Base-by-base conservation (phyloP, 2,329 filamentous ascomycete species). In the Fusarium duplospermum region DNA sequence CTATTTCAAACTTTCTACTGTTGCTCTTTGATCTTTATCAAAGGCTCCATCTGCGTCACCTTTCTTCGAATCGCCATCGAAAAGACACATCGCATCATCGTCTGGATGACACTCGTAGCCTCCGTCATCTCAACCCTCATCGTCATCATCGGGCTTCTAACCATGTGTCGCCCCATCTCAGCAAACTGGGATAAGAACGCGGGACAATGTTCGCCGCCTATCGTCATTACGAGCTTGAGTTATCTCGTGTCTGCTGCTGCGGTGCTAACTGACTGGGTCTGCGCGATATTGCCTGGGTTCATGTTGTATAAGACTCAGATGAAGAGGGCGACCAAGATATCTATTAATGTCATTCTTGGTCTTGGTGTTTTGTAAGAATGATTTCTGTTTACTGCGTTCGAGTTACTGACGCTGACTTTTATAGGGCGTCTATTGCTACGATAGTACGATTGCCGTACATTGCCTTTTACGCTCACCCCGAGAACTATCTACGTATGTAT, bases 261-360 rank as follows among this genome's bases (percentile, higher is more conserved):
- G 1, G 70, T 75, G 0, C 13, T 62, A 0, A 70, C 61, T 4
- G 73, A 76, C 7, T 76, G 65, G 65, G 33, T 31, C 0, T 75
- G 73, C 13, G 73, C 73, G 1, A 38, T 76, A 4, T 4, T 76
- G 4, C 73, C 73, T 0, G 18, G 60, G 0, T 76, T 76, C 1
- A 73, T 76, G 63, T 29, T 76, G 4, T 76, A 72, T 31, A 76
- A 74, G 18, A 57, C 70, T 1, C 31, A 67, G 3, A 76, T 76
- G 73, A 67, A 66, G 33, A 62, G 16, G 13, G 45, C 61, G 6
- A 69, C 65, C 3, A 76, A 76, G 54, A 13, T 76, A 14, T 74
- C 70, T 3, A 62, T 76, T 0, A 65, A 52, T 7, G 47, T 76
- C 0, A 67, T 76, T 13, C 73, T 76, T 6, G 65, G 67, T 1